phyloP scores from a whole-genome alignment of 257 asterid species.

The Przewalskia tangutica region DNA sequence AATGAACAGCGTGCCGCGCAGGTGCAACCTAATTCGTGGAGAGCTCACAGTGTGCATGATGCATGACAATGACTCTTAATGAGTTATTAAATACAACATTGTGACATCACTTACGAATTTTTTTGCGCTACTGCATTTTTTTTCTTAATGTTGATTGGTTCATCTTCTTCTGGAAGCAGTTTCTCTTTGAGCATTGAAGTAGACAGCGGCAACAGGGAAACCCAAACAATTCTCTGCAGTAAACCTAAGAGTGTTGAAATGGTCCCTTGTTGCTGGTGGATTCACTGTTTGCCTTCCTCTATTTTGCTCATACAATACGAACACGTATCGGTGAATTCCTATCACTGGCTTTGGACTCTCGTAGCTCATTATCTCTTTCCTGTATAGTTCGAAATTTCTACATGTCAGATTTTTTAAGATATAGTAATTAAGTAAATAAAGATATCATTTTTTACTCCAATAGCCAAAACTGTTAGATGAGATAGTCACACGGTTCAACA shows the following conservation, averaged over 20 bases:
- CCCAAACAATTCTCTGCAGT: conserved; percentile 56
- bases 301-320: conserved; percentile 55
- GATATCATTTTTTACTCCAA: no score
- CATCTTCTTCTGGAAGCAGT: conserved; percentile 80
- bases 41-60: no score
- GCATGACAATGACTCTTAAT: no score
- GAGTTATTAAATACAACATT: no score
- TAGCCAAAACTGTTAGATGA: no score
- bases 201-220: conserved; percentile 61
- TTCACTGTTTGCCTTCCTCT: conserved; percentile 41
- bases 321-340: conserved; percentile 77
- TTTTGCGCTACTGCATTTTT: no score
- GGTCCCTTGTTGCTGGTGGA: conserved; percentile 50
- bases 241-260: conserved; percentile 50
- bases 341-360: conserved; percentile 64
- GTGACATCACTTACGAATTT: no score
- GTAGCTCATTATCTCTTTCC: conserved; percentile 65
- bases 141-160: neutral
- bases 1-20: no score
- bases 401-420: neutral
- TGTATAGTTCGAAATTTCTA: conserved; percentile 3
- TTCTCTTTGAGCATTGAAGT: conserved; percentile 86
- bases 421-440: neutral
- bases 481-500: no score
- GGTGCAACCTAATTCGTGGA: no score